Percentiles rank a stretch among this genome's conserved stretches.
Evolutionary conservation across 352 stramenopile species (phyloP).

Genomic region (Pilasporangium apinafurcum): DNA sequence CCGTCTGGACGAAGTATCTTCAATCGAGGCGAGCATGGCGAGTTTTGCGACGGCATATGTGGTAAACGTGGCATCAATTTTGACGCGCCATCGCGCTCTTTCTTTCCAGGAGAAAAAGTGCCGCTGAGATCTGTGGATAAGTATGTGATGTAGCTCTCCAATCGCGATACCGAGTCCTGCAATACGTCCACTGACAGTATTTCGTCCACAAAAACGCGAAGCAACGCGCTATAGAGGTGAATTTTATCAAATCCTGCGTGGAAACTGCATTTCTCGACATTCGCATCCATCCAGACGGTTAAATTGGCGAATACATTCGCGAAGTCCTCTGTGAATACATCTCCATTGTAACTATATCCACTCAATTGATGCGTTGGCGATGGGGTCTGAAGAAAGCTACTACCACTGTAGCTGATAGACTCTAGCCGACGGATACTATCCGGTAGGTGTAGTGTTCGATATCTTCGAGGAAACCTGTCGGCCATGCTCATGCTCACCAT

Average conservation of each 20-base stretch:
- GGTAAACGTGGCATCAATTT: too few relatives aligned
- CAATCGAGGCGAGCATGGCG: too few relatives aligned
- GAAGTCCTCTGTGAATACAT: slow-evolving; percentile 1
- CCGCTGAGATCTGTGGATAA: neutral
- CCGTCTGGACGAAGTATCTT: too few relatives aligned
- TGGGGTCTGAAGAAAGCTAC: neutral
- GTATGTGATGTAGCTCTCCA: slow-evolving; percentile 21
- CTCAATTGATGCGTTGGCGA: too few relatives aligned
- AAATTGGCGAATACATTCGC: slow-evolving; percentile 27
- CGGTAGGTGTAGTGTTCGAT: slow-evolving; percentile 22
- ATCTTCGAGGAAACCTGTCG: slow-evolving; percentile 16
- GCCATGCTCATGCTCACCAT: too few relatives aligned
- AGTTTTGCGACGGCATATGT: too few relatives aligned
- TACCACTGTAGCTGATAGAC: slow-evolving; percentile 5
- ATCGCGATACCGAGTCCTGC: slow-evolving; percentile 1
- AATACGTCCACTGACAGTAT: slow-evolving; percentile 11
- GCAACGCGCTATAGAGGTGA: slow-evolving; percentile 18
- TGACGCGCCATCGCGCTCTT: too few relatives aligned
- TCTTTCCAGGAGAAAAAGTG: too few relatives aligned
- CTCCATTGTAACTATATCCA: too few relatives aligned
- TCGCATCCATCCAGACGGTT: slow-evolving; percentile 29
- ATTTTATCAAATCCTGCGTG: slow-evolving; percentile 29
- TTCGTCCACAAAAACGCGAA: slow-evolving; percentile 17
- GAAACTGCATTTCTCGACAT: slow-evolving; percentile 4
- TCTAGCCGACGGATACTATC: slow-evolving; percentile 27